Evolutionary conservation across 2,329 filamentous ascomycete genomes (phyloP).

Genomic region (Cucurbitaria berberidis): DNA sequence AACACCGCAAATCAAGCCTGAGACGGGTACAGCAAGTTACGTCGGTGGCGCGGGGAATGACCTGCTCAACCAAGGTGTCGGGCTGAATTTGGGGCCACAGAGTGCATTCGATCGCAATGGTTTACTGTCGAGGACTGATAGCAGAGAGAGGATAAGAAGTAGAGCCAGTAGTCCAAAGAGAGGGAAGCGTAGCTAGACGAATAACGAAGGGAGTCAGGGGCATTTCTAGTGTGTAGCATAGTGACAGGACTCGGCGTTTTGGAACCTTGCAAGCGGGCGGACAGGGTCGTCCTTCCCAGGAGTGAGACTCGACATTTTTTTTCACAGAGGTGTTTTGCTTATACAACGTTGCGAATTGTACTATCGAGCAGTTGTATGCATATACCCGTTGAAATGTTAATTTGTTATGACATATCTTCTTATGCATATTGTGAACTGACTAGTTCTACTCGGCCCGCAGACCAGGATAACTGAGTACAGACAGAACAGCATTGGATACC

Average conservation of each 20-base stretch:
- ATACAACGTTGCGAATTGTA: background rate
- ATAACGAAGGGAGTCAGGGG: constrained; percentile 1
- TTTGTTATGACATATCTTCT: no score
- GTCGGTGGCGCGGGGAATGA: constrained; percentile 29
- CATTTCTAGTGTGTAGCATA: background rate
- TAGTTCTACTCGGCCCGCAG: no score
- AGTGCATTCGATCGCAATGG: constrained; percentile 65
- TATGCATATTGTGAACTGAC: no score
- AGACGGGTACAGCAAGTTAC: constrained; percentile 23
- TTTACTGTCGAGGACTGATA: constrained; percentile 81
- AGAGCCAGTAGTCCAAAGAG: constrained; percentile 57
- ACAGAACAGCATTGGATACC: no score
- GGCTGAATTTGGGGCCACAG: constrained; percentile 38
- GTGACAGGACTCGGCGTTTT: background rate
- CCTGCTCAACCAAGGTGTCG: constrained; percentile 37
- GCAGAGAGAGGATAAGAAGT: constrained; percentile 74
- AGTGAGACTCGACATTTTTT: background rate
- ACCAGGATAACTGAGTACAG: no score
- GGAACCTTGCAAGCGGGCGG: background rate
- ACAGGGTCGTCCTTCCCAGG: background rate
- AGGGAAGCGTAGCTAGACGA: constrained; percentile 24
- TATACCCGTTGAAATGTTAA: no score
- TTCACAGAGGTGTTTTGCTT: background rate
- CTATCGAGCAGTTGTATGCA: no score
- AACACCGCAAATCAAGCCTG: constrained; percentile 65